A percentile compares a stretch with the other conserved stretches of the same genome.
These are phyloP conservation scores for Persicaria tinctoria DNA, from an alignment of 148 eudicot species.

Conservation along the genomic window DNA sequence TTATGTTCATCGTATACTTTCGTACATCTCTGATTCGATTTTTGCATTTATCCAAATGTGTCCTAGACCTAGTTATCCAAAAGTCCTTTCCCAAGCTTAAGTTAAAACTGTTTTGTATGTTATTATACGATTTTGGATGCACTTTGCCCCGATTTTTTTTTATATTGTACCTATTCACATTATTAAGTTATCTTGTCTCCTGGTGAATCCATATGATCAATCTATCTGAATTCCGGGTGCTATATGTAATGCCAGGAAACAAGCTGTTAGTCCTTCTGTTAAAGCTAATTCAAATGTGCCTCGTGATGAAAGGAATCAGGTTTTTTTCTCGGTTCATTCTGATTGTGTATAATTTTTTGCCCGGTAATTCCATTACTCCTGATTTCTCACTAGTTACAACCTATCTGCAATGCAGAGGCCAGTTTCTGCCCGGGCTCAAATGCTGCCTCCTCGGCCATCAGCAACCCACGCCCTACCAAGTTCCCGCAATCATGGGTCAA, in stretches of 20 bases:
- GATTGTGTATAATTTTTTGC: not conserved
- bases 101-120: too few species aligned
- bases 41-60: too few species aligned
- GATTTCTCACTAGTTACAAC: not conserved
- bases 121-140: too few species aligned
- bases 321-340: slow-evolving; percentile 11
- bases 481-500: slow-evolving; percentile 24
- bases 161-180: too few species aligned
- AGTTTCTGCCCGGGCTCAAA: slow-evolving; percentile 64
- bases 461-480: slow-evolving; percentile 21
- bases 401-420: slow-evolving; percentile 38
- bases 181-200: too few species aligned
- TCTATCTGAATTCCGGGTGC: too few species aligned
- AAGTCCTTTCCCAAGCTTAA: too few species aligned
- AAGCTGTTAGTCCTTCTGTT: slow-evolving; percentile 81
- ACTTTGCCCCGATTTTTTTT: too few species aligned
- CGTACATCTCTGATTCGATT: too few species aligned
- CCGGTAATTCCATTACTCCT: not conserved
- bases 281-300: slow-evolving; percentile 83
- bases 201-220: too few species aligned
- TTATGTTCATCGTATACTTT: too few species aligned
- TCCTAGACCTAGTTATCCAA: too few species aligned
- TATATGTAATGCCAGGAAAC: slow-evolving; percentile 51
- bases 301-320: slow-evolving; percentile 86
- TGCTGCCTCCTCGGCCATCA: slow-evolving; percentile 86